Percentiles rank a stretch among this genome's conserved stretches.
These are phyloP conservation scores for Lentinus brumalis DNA, from an alignment of 768 basidiomycete species.

Conservation along the genomic window DNA sequence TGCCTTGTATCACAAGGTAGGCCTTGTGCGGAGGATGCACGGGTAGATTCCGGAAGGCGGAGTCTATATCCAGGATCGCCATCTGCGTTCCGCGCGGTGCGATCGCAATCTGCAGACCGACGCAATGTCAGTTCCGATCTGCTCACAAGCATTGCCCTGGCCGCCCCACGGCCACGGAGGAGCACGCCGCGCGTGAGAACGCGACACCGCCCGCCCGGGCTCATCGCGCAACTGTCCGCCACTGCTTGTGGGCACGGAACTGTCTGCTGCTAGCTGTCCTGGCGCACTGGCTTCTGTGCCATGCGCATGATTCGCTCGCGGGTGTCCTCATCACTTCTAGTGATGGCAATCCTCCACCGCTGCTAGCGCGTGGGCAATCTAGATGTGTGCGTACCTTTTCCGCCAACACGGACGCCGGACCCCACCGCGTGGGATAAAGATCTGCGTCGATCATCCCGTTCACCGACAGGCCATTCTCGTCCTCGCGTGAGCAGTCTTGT, in stretches of 20 bases:
- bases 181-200: neutral
- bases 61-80: neutral
- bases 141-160: no score
- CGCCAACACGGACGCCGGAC: neutral
- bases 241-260: no score
- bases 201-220: neutral
- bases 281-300: no score
- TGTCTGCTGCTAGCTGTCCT: no score
- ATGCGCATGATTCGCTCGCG: no score
- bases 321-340: neutral
- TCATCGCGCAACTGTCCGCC: no score
- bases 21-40: neutral
- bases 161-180: neutral
- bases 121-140: neutral
- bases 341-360: neutral
- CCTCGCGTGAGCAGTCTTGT: slow-evolving; percentile 8
- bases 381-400: neutral
- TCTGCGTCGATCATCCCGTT: slow-evolving; percentile 9
- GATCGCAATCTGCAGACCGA: neutral
- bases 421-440: slow-evolving; percentile 8
- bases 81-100: neutral
- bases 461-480: neutral
- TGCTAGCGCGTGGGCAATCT: neutral
- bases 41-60: neutral
- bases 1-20: neutral